A percentile compares a stretch with the other conserved stretches of the same genome.
phyloP scores from a whole-genome alignment of 75 land plant genomes.

The Selaginella moellendorffii region DNA sequence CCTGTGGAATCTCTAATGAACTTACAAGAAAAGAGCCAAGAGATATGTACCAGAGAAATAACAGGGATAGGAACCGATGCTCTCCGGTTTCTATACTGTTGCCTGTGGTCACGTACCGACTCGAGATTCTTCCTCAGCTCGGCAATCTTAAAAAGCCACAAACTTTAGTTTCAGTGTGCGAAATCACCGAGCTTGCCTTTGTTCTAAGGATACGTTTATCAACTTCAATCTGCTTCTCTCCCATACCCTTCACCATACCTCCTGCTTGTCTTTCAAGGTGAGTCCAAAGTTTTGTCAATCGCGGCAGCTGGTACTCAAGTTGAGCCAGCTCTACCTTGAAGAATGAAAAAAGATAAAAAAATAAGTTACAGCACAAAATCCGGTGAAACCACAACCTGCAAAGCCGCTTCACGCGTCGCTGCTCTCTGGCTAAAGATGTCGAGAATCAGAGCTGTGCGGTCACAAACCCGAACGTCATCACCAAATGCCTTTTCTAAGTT shows the following conservation, averaged over 20 bases:
- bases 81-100: slow-evolving; percentile 69
- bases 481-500: slow-evolving; percentile 89
- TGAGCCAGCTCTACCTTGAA: slow-evolving; percentile 82
- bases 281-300: slow-evolving; percentile 84
- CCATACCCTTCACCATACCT: slow-evolving; percentile 95
- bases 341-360: too few species aligned
- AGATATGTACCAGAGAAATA: slow-evolving; percentile 78
- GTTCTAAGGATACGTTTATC: slow-evolving; percentile 86
- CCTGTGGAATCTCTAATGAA: slow-evolving; percentile 28
- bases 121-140: slow-evolving; percentile 62
- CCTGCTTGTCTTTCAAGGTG: slow-evolving; percentile 95
- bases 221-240: slow-evolving; percentile 99
- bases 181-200: too few species aligned
- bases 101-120: slow-evolving; percentile 69
- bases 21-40: too few species aligned
- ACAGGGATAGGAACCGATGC: slow-evolving; percentile 82
- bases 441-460: slow-evolving; percentile 83
- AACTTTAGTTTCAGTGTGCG: too few species aligned
- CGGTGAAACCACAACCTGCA: too few species aligned
- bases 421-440: slow-evolving; percentile 92
- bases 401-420: slow-evolving; percentile 88
- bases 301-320: slow-evolving; percentile 89
- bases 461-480: slow-evolving; percentile 85
- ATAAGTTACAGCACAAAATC: too few species aligned
- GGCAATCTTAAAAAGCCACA: slow-evolving; percentile 38